Base-by-base conservation (phyloP, 2,329 filamentous ascomycete species). In the Ceratocystis albifundus region DNA sequence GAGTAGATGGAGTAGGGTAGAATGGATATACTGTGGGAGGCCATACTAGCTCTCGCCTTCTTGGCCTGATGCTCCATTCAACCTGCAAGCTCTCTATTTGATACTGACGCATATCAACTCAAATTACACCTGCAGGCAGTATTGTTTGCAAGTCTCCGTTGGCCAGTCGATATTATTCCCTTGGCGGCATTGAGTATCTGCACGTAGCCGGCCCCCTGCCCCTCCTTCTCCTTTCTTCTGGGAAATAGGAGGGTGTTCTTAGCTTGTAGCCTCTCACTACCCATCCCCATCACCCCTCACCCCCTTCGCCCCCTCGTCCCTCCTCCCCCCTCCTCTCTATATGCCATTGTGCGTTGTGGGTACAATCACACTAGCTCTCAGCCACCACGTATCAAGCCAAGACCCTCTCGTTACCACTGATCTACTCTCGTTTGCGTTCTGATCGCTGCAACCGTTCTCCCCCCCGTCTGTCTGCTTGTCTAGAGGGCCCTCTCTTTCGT, bases 301-400 rank as follows among this genome's bases (percentile, higher is more conserved):
- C n/a, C n/a, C n/a, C n/a, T n/a, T n/a, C n/a, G n/a, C n/a, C n/a
- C n/a, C n/a, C n/a, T n/a, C n/a, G n/a, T n/a, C n/a, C n/a, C n/a
- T n/a, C n/a, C n/a, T n/a, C 46, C 46, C 15, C 4, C 46, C 46
- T 22, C n/a, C 48, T 22, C 48, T 22, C n/a, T 22, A 17, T 36
- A 8, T 59, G 55, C 28, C 55, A 59, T 30, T 36, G 25, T n/a
- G 2, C 28, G 55, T 36, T 41, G 55, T 8, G 55, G 55, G 28
- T 32, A 36, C 55, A 32, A 20, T 20, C 55, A 59, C 30, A 36
- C 30, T 17, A 10, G n/a, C 55, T 59, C 28, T n/a, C 55, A 59
- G 55, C 55, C 55, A 59, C 28, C 55, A 36, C 12, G 55, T 59
- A 59, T 59, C 55, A 59, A 59, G 15, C 17, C 55, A 59, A 59